phyloP scores from a whole-genome alignment of 495 filamentous ascomycete genomes.

The Podospora bellae-mahoneyi region DNA sequence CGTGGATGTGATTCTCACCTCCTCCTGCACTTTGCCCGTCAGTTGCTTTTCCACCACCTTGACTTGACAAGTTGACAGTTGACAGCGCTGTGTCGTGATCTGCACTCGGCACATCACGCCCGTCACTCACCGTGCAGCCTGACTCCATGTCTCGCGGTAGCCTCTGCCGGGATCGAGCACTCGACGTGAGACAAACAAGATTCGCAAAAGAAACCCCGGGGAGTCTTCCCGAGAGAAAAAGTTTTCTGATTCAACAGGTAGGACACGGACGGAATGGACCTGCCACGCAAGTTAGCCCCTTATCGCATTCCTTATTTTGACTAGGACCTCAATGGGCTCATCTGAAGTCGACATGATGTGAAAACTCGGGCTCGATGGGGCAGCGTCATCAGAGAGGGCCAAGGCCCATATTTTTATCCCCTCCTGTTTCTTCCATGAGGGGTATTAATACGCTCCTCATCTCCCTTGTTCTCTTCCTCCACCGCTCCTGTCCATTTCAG shows the following conservation, averaged over 20 bases:
- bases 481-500: not conserved
- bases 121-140: too few species aligned
- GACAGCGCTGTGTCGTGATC: not conserved
- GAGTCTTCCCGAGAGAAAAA: not conserved
- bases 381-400: not conserved
- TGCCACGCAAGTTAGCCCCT: not conserved
- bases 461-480: not conserved
- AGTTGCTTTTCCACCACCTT: not conserved
- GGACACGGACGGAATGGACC: slow-evolving; percentile 5
- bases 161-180: not conserved
- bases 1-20: not conserved
- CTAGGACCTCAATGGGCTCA: not conserved
- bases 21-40: not conserved
- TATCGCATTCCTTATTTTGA: slow-evolving; percentile 6
- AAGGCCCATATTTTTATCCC: not conserved
- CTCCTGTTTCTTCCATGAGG: not conserved
- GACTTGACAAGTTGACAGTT: not conserved
- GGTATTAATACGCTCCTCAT: not conserved
- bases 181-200: not conserved
- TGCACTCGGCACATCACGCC: not conserved
- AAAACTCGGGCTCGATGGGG: not conserved
- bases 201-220: not conserved
- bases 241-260: not conserved
- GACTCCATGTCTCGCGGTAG: not conserved
- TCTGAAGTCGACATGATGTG: not conserved